A percentile compares a stretch with the other conserved stretches of the same genome.
These are phyloP conservation scores for Trypanosoma theileri DNA, from an alignment of 208 protist species.

Conservation along the genomic window DNA sequence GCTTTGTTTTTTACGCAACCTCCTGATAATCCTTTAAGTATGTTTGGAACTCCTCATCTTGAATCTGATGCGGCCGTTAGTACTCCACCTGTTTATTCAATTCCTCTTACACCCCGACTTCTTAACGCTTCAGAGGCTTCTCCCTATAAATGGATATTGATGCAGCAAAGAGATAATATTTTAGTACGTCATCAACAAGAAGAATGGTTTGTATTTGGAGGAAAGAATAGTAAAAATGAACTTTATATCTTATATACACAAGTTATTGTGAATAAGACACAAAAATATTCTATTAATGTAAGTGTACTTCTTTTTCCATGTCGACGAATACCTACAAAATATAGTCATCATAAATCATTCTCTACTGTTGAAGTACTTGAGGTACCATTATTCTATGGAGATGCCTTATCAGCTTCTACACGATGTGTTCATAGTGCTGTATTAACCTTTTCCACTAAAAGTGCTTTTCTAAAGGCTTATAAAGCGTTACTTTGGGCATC, in stretches of 20 bases:
- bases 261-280: conserved; percentile 56
- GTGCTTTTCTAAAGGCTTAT: conserved; percentile 79
- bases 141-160: conserved; percentile 2
- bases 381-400: conserved; percentile 62
- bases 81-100: conserved; percentile 14
- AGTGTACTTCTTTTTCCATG: conserved; percentile 75
- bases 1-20: conserved; percentile 20
- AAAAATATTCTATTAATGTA: conserved; percentile 71
- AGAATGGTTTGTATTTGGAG: conserved; percentile 17
- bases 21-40: conserved; percentile 20
- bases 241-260: conserved; percentile 59
- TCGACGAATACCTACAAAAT: conserved; percentile 24
- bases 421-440: conserved; percentile 65
- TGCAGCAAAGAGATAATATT: conserved; percentile 1
- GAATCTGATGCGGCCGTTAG: not conserved
- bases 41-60: conserved; percentile 1
- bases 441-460: conserved; percentile 70
- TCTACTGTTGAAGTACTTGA: conserved; percentile 36
- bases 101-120: conserved; percentile 18
- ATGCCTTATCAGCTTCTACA: conserved; percentile 36
- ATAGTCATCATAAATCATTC: conserved; percentile 38
- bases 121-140: conserved; percentile 5
- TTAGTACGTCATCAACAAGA: conserved; percentile 6
- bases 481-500: conserved; percentile 80
- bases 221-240: not conserved